Evolutionary conservation across 768 basidiomycete genomes (phyloP).

Genomic region (Cystofilobasidium capitatum): DNA sequence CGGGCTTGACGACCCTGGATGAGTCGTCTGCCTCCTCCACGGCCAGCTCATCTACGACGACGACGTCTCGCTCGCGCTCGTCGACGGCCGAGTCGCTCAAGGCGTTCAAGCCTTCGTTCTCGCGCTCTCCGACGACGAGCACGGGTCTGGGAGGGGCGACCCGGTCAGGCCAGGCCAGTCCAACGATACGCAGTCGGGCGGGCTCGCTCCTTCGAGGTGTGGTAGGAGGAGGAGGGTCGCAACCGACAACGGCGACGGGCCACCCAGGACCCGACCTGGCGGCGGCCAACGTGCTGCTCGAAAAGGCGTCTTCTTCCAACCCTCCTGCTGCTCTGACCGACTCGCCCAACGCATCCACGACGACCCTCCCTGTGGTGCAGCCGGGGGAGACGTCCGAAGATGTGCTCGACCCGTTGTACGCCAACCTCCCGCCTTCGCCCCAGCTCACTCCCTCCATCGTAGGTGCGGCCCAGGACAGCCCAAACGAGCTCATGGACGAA

Average conservation of each 20-base stretch:
- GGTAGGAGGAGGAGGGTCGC: neutral
- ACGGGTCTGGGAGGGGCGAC: neutral
- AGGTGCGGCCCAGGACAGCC: constrained; percentile 9
- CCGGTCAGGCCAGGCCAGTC: neutral
- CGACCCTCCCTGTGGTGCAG: neutral
- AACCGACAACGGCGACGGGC: constrained; percentile 2
- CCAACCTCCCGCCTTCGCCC: constrained; percentile 11
- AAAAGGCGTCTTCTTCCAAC: neutral
- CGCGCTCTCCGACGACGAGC: neutral
- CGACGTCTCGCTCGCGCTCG: neutral
- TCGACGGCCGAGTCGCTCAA: neutral
- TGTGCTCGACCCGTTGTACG: constrained; percentile 2
- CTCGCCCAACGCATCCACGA: neutral
- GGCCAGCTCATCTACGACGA: neutral
- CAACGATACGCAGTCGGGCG: neutral
- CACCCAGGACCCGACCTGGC: constrained; percentile 8
- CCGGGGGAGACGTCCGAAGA: constrained; percentile 15
- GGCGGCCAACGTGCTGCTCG: constrained; percentile 1
- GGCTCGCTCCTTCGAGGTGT: constrained; percentile 1
- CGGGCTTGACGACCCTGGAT: neutral
- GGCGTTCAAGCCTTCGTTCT: neutral
- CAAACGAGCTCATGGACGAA: constrained; percentile 16
- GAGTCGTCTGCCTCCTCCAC: neutral
- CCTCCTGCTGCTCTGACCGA: neutral
- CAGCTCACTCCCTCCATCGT: constrained; percentile 4